Percentiles rank a stretch among this genome's conserved stretches.
Conservation (phyloP, 192 early-diverging fungal species). For the Umbelopsis vinacea region DNA sequence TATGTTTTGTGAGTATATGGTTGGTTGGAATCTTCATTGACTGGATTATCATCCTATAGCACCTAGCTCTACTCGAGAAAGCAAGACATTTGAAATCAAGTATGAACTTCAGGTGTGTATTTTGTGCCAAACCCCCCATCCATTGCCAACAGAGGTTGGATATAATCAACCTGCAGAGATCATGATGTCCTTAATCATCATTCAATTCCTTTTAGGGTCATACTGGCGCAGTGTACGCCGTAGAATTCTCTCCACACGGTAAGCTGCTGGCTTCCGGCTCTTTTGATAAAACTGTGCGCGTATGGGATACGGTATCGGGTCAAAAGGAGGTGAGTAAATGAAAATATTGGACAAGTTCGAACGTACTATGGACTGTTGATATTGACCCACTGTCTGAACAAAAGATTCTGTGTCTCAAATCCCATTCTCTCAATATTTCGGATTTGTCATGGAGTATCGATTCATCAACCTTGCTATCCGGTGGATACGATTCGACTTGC, state of each 20-base stretch:
- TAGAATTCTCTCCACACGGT: slow-evolving; percentile 86
- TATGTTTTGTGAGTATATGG: background rate
- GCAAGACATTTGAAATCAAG: slow-evolving; percentile 63
- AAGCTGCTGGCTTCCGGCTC: slow-evolving; percentile 86
- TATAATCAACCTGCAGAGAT: background rate
- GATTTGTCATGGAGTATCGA: slow-evolving; percentile 79
- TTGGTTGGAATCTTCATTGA: background rate
- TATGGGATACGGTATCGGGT: slow-evolving; percentile 78
- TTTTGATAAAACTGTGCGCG: slow-evolving; percentile 91
- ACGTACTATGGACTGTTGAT: background rate
- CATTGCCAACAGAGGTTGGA: background rate
- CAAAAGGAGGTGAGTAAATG: slow-evolving; percentile 65
- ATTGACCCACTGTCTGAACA: background rate
- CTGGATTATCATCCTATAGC: slow-evolving; percentile 6
- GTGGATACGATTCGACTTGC: slow-evolving; percentile 81
- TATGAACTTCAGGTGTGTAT: slow-evolving; percentile 65
- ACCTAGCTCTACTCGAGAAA: slow-evolving; percentile 48
- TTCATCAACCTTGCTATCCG: slow-evolving; percentile 69
- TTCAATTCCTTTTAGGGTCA: slow-evolving; percentile 68
- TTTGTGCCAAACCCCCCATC: too few relatives aligned
- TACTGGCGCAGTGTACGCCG: slow-evolving; percentile 86
- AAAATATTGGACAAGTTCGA: background rate
- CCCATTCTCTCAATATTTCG: slow-evolving; percentile 78
- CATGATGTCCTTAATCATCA: too few relatives aligned
- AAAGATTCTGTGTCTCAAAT: slow-evolving; percentile 69